Conservation (phyloP, 2,329 filamentous ascomycete species). For the Fusarium tjaetaba region DNA sequence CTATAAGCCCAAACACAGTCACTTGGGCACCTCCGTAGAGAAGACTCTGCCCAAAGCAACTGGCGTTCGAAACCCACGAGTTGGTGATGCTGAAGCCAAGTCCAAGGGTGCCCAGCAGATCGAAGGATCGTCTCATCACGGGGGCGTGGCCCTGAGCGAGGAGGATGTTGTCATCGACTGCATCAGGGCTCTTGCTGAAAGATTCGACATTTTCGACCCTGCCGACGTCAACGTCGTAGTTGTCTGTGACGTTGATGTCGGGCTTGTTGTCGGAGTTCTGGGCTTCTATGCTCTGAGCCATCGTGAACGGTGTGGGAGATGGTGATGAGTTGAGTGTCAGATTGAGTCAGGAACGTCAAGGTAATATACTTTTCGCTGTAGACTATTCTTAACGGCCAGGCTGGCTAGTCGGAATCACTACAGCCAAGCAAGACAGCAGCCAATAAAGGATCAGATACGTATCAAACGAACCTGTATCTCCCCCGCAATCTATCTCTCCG, state of each 20-base stretch:
- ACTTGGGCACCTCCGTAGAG: neutral
- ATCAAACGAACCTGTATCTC: neutral
- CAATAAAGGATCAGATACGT: neutral
- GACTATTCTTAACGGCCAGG: neutral
- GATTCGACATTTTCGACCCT: neutral
- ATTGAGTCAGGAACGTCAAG: neutral
- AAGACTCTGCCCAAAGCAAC: neutral
- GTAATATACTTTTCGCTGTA: neutral
- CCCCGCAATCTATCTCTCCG: neutral
- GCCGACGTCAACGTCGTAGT: neutral
- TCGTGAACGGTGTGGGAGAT: fast-evolving
- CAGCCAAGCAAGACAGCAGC: fast-evolving
- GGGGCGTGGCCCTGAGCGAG: neutral
- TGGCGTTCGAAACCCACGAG: neutral
- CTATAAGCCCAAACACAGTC: neutral
- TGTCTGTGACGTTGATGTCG: neutral
- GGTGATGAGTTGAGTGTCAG: neutral
- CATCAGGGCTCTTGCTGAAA: neutral
- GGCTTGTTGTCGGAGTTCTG: neutral
- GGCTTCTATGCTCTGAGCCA: neutral
- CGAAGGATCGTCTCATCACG: neutral
- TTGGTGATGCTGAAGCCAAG: neutral
- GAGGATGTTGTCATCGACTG: neutral
- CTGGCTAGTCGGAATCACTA: neutral
- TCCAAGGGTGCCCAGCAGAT: neutral